These are phyloP conservation scores for Fragilaria crotonensis DNA, from an alignment of 108 stramenopile genomes.

Conservation along the genomic window DNA sequence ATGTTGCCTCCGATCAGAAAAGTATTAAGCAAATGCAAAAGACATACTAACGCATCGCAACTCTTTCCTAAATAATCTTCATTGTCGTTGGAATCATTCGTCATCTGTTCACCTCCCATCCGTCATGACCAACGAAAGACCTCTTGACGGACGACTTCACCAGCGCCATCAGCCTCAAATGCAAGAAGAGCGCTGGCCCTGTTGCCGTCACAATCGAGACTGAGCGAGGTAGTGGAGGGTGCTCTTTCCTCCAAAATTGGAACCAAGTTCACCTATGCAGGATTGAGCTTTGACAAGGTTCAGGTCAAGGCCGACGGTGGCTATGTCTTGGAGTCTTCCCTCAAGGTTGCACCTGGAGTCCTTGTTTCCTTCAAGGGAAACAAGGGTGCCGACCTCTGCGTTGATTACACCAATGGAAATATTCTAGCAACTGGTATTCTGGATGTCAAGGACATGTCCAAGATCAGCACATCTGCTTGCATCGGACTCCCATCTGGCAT, in stretches of 20 bases:
- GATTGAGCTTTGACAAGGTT: constrained; percentile 84
- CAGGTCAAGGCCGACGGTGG: constrained; percentile 81
- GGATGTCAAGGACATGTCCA: constrained; percentile 79
- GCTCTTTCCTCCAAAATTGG: constrained; percentile 80
- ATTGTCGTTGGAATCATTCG: too few relatives aligned
- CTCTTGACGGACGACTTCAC: constrained; percentile 87
- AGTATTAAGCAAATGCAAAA: background rate
- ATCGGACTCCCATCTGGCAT: constrained; percentile 64
- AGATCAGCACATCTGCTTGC: constrained; percentile 74
- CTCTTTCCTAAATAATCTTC: too few relatives aligned
- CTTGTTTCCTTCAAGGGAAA: constrained; percentile 85
- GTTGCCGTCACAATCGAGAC: constrained; percentile 86
- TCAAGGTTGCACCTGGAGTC: constrained; percentile 61
- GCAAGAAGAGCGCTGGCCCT: constrained; percentile 82
- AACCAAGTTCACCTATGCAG: constrained; percentile 84
- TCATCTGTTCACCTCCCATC: too few relatives aligned
- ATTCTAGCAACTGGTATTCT: constrained; percentile 69
- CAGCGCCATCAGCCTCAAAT: constrained; percentile 73
- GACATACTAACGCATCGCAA: too few relatives aligned
- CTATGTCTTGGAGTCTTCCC: constrained; percentile 77
- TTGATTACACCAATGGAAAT: constrained; percentile 80
- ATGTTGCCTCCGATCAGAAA: background rate
- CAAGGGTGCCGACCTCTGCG: constrained; percentile 83
- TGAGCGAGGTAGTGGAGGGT: constrained; percentile 57
- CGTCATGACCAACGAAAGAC: constrained; percentile 28